These are phyloP conservation scores for Entomortierella parvispora DNA, from an alignment of 192 early-diverging fungal genomes.

Conservation along the genomic window DNA sequence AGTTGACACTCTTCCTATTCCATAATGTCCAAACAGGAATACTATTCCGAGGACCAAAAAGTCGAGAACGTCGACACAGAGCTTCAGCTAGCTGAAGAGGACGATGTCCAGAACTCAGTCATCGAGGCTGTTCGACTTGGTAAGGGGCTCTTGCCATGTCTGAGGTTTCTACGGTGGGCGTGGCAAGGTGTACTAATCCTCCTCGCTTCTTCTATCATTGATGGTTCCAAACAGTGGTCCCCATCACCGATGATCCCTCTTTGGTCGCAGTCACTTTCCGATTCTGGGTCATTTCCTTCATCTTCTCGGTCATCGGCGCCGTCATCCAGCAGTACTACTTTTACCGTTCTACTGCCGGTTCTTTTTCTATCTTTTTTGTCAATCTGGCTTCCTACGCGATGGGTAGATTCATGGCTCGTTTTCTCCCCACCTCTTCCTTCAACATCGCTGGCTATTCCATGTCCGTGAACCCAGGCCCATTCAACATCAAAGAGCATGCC, in stretches of 20 bases:
- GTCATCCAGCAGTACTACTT: slow-evolving; percentile 51
- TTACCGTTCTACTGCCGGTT: slow-evolving; percentile 39
- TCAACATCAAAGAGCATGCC: slow-evolving; percentile 77
- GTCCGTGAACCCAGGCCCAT: slow-evolving; percentile 53
- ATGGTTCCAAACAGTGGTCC: slow-evolving; percentile 6
- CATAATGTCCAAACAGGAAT: no score
- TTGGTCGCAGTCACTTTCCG: slow-evolving; percentile 60
- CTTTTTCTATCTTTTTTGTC: slow-evolving; percentile 51
- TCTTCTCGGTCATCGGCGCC: slow-evolving; percentile 52
- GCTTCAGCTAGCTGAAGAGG: no score
- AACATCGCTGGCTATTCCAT: slow-evolving; percentile 6
- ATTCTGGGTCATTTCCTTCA: slow-evolving; percentile 59
- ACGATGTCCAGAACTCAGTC: no score
- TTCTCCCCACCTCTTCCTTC: slow-evolving; percentile 3
- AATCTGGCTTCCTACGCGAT: slow-evolving; percentile 39
- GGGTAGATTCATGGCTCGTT: slow-evolving; percentile 32
- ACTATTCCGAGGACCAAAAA: no score
- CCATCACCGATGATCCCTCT: slow-evolving; percentile 44
- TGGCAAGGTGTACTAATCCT: neutral
- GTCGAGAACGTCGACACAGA: no score
- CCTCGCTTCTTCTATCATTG: no score
- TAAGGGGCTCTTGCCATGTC: no score
- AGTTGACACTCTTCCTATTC: no score
- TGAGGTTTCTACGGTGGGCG: no score
- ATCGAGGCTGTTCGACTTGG: no score